A percentile compares a stretch with the other conserved stretches of the same genome.
Conservation (phyloP, 1,284 basidiomycete genomes). For the Ustilago sp. region DNA sequence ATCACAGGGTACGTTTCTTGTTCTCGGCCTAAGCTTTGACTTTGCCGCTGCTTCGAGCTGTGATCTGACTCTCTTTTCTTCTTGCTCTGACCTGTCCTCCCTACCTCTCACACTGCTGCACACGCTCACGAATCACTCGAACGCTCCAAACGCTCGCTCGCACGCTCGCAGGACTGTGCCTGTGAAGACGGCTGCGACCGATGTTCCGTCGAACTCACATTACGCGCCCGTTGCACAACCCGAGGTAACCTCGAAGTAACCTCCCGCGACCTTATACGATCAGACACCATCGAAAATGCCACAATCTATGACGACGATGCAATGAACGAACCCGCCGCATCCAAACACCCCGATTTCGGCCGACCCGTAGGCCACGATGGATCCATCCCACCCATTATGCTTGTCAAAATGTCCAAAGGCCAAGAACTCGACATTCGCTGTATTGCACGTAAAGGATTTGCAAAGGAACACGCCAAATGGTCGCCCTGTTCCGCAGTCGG, state of each 20-base stretch:
- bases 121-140: not conserved
- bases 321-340: slow-evolving; percentile 47
- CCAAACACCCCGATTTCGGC: slow-evolving; percentile 78
- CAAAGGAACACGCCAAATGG: slow-evolving; percentile 99
- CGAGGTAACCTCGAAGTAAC: slow-evolving; percentile 80
- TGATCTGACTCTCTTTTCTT: not conserved
- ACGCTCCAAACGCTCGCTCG: not conserved
- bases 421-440: slow-evolving; percentile 90
- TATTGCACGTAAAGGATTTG: slow-evolving; percentile 96
- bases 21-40: not conserved
- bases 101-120: not conserved
- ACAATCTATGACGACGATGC: slow-evolving; percentile 54
- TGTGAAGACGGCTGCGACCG: slow-evolving; percentile 82
- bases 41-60: not conserved
- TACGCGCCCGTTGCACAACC: slow-evolving; percentile 78
- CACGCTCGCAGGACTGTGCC: slow-evolving; percentile 79
- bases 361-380: slow-evolving; percentile 81
- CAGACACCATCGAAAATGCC: slow-evolving; percentile 53
- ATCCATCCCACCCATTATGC: slow-evolving; percentile 74
- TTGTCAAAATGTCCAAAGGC: slow-evolving; percentile 92
- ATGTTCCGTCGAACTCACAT: slow-evolving; percentile 81
- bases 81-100: not conserved
- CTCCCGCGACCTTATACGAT: slow-evolving; percentile 71
- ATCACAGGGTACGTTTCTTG: slow-evolving; percentile 60
- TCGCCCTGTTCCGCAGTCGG: slow-evolving; percentile 93